A percentile compares a stretch with the other conserved stretches of the same genome.
phyloP scores from a whole-genome alignment of 768 basidiomycete genomes.

The Pholiota molesta region DNA sequence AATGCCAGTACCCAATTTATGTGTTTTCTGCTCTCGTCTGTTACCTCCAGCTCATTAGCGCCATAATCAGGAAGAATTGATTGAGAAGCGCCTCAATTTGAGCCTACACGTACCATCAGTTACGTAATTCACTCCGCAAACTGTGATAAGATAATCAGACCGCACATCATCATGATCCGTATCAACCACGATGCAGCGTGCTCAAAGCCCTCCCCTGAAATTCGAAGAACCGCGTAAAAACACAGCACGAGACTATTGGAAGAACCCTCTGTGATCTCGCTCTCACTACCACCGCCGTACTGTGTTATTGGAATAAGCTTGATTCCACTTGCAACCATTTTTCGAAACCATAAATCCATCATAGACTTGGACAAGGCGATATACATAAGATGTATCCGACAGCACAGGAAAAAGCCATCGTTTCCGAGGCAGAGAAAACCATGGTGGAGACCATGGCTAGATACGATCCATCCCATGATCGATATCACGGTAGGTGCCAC shows the following conservation, averaged over 20 bases:
- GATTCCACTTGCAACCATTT: neutral
- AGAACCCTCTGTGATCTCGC: neutral
- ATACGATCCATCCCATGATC: slow-evolving; percentile 84
- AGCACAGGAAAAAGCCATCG: slow-evolving; percentile 48
- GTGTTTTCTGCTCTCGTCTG: neutral
- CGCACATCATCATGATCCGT: neutral
- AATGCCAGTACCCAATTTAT: neutral
- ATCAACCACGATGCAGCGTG: neutral
- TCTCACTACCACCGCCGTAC: neutral
- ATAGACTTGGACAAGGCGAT: neutral
- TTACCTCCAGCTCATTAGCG: neutral
- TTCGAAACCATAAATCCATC: too few species aligned
- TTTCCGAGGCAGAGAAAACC: slow-evolving; percentile 64
- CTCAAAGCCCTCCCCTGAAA: neutral
- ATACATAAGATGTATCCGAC: slow-evolving; percentile 50
- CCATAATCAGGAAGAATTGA: neutral
- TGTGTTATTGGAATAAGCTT: neutral
- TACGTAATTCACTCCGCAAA: too few species aligned
- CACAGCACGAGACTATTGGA: neutral
- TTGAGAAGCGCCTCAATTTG: too few species aligned
- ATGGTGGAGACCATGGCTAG: slow-evolving; percentile 76
- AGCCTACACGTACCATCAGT: too few species aligned
- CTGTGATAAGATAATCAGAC: neutral
- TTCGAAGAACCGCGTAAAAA: neutral
- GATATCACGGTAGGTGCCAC: slow-evolving; percentile 63